phyloP scores from a whole-genome alignment of 441 rosid genomes.

The Cnidoscolus chayamansa region DNA sequence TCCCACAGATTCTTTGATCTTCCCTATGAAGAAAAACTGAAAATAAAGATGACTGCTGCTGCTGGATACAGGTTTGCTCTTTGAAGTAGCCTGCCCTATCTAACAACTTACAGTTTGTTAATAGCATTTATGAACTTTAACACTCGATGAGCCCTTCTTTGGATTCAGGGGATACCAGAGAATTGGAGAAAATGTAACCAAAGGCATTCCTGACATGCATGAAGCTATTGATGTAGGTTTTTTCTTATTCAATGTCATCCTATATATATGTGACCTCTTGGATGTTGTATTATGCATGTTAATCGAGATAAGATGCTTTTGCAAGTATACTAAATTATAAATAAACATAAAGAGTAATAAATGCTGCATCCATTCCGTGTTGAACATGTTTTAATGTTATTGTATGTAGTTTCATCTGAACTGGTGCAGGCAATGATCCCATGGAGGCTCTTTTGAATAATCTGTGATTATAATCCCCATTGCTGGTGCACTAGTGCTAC shows the following conservation, averaged over 20 bases:
- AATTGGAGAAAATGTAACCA: slow-evolving; percentile 75
- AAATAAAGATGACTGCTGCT: slow-evolving; percentile 68
- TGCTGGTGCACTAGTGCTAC: not conserved
- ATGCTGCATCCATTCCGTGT: not conserved
- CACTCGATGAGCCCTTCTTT: slow-evolving; percentile 12
- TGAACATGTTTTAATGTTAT: not conserved
- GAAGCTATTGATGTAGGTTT: slow-evolving; percentile 82
- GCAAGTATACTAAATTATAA: not conserved
- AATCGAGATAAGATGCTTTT: not conserved
- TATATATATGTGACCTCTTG: not conserved
- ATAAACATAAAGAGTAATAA: not conserved
- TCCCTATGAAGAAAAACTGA: slow-evolving; percentile 65
- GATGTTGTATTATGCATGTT: not conserved
- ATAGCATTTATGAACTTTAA: not conserved
- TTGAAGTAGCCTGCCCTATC: slow-evolving; percentile 1
- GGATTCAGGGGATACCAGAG: slow-evolving; percentile 88
- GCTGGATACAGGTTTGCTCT: slow-evolving; percentile 70
- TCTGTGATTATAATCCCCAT: not conserved
- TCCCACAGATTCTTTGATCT: slow-evolving; percentile 53
- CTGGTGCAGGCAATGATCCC: not conserved
- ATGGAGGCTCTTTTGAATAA: not conserved
- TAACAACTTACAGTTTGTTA: not conserved
- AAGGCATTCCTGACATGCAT: slow-evolving; percentile 71
- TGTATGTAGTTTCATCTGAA: not conserved
- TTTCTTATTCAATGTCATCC: slow-evolving; percentile 4